Conservation (phyloP, 2,329 filamentous ascomycete genomes). For the Fusarium chuoi region DNA sequence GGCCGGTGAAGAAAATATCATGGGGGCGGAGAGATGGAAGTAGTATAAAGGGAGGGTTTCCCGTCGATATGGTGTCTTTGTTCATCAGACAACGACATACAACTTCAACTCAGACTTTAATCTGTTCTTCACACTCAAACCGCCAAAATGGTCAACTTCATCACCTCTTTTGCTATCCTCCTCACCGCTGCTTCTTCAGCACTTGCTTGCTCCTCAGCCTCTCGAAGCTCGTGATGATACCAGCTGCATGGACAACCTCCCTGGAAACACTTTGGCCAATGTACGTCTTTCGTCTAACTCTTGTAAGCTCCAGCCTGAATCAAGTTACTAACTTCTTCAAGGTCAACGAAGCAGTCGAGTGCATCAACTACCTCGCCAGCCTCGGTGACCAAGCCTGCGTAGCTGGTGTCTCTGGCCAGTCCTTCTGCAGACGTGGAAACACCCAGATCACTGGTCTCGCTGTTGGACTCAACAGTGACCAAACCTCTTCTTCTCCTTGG, state of each 20-base stretch:
- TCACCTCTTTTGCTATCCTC: background rate
- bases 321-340: background rate
- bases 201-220: background rate
- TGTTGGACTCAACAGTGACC: background rate
- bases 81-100: background rate
- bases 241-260: slow-evolving; percentile 8
- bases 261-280: background rate
- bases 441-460: slow-evolving; percentile 18
- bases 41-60: background rate
- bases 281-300: background rate
- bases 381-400: slow-evolving; percentile 6
- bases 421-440: slow-evolving; percentile 20
- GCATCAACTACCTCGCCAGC: slow-evolving; percentile 24
- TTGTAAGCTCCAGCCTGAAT: too few species aligned
- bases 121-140: background rate
- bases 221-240: background rate
- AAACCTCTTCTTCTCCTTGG: slow-evolving; percentile 10
- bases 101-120: background rate
- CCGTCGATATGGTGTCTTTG: background rate
- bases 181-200: background rate
- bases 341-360: slow-evolving; percentile 16
- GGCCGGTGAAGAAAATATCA: too few species aligned
- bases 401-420: background rate
- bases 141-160: slow-evolving; percentile 19
- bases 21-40: background rate